Conservation (phyloP, 768 basidiomycete species). For the Steccherinum ochraceum region DNA sequence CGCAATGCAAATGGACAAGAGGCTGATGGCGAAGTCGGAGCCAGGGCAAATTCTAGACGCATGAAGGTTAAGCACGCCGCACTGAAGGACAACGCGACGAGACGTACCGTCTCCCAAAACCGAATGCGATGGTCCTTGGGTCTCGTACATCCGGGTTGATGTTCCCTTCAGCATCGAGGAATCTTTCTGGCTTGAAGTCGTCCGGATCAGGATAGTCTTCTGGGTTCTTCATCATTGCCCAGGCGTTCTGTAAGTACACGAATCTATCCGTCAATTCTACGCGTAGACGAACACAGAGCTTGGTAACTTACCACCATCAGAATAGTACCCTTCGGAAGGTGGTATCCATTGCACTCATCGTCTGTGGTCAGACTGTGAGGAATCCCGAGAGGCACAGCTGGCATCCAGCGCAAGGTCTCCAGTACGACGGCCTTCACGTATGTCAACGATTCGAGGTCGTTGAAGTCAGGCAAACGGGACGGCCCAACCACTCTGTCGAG, state of each 20-base stretch:
- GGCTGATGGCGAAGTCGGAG: not conserved
- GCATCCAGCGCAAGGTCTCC: constrained; percentile 6
- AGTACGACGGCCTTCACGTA: constrained; percentile 4
- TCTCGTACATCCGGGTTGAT: not conserved
- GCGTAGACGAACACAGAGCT: constrained; percentile 15
- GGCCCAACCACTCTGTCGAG: constrained; percentile 2
- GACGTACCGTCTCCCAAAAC: not conserved
- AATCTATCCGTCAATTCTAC: constrained; percentile 6
- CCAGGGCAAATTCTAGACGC: not conserved
- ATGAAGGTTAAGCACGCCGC: not conserved
- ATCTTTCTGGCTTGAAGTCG: constrained; percentile 18
- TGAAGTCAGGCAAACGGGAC: constrained; percentile 1
- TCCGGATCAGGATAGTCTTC: constrained; percentile 12
- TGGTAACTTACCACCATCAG: constrained; percentile 1
- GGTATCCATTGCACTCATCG: constrained; percentile 1
- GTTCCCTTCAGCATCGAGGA: constrained; percentile 3
- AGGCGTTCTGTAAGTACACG: too few species aligned
- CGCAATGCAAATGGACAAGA: not conserved
- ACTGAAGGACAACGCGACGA: not conserved
- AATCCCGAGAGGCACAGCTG: constrained; percentile 2
- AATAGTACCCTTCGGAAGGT: constrained; percentile 4
- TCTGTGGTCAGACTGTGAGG: constrained; percentile 4
- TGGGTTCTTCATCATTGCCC: constrained; percentile 12
- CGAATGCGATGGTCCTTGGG: not conserved
- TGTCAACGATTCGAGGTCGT: constrained; percentile 2